phyloP scores from a whole-genome alignment of 2,329 filamentous ascomycete species.

The Colletotrichum sp. region DNA sequence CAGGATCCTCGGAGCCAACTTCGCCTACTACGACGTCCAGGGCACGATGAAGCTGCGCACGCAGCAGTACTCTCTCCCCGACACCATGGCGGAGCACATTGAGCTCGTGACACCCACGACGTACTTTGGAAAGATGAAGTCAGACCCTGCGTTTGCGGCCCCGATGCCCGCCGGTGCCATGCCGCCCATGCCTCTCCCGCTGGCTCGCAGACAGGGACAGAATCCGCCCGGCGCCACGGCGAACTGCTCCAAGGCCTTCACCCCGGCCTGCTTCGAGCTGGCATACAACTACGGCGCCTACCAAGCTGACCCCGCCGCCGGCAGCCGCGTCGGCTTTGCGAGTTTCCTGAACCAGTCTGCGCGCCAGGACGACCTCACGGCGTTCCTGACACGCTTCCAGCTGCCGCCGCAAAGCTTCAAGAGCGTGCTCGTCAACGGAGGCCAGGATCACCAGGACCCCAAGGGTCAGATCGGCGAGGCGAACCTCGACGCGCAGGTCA shows the following conservation, averaged over 20 bases:
- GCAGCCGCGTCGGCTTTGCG: slow-evolving; percentile 55
- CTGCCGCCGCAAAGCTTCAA: slow-evolving; percentile 50
- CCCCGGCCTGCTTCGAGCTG: slow-evolving; percentile 51
- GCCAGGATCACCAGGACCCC: slow-evolving; percentile 41
- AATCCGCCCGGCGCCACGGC: slow-evolving; percentile 21
- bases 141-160: slow-evolving; percentile 6
- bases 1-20: slow-evolving; percentile 45
- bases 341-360: slow-evolving; percentile 58
- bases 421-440: slow-evolving; percentile 43
- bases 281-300: slow-evolving; percentile 56
- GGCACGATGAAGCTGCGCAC: slow-evolving; percentile 38
- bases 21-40: slow-evolving; percentile 44
- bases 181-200: background rate
- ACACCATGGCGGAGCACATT: slow-evolving; percentile 41
- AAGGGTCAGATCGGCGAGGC: slow-evolving; percentile 53
- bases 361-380: slow-evolving; percentile 47
- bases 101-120: slow-evolving; percentile 52
- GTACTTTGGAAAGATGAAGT: slow-evolving; percentile 43
- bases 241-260: slow-evolving; percentile 39
- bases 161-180: background rate
- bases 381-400: slow-evolving; percentile 37
- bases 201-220: background rate
- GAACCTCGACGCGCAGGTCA: slow-evolving; percentile 69
- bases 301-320: slow-evolving; percentile 44
- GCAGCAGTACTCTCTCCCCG: slow-evolving; percentile 31